These are phyloP conservation scores for Rhizophagus sp. DNA, from an alignment of 192 early-diverging fungal species.

Conservation along the genomic window DNA sequence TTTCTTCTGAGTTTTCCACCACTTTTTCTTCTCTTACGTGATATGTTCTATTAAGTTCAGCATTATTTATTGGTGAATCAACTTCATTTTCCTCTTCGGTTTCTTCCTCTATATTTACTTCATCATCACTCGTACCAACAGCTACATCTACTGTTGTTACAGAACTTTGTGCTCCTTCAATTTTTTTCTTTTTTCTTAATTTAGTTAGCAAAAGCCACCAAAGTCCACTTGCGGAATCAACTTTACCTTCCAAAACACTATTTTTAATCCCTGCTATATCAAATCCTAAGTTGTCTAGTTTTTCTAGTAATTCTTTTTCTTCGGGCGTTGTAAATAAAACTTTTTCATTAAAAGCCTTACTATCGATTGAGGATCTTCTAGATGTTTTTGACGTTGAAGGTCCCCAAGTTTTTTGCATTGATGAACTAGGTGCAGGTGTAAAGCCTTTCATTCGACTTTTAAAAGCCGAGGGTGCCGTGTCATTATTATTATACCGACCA, in stretches of 20 bases:
- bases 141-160: constrained; percentile 23
- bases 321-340: constrained; percentile 23
- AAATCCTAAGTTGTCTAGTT: constrained; percentile 27
- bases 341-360: constrained; percentile 32
- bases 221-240: constrained; percentile 27
- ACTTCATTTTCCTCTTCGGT: constrained; percentile 19
- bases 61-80: constrained; percentile 1
- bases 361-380: constrained; percentile 28
- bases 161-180: background rate
- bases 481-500: background rate
- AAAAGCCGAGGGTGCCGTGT: constrained; percentile 15
- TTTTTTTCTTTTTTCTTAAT: constrained; percentile 27
- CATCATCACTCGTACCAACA: constrained; percentile 29
- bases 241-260: constrained; percentile 31
- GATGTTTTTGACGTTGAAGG: constrained; percentile 24
- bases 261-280: constrained; percentile 22
- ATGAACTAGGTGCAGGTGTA: background rate
- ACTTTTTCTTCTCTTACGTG: background rate
- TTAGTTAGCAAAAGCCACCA: constrained; percentile 31
- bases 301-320: constrained; percentile 33
- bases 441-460: background rate
- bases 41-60: background rate
- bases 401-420: background rate
- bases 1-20: background rate
- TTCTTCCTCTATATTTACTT: constrained; percentile 3